Base-by-base conservation (phyloP, 192 early-diverging fungal genomes). In the Rhizophagus clarus region DNA sequence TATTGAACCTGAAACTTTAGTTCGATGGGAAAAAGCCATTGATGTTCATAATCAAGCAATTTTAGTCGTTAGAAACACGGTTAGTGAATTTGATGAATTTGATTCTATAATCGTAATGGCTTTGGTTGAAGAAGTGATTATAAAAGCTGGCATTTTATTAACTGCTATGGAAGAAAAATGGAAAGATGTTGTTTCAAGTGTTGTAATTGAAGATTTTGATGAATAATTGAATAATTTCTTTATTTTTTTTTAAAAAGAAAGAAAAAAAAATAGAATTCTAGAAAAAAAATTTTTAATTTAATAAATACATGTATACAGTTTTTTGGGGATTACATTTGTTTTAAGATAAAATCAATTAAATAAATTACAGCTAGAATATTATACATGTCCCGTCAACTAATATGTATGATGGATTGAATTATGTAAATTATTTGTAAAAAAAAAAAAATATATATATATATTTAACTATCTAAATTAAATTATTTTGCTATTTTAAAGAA, bases 101-200 rank as follows among this genome's bases (percentile, higher is more conserved):
- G 60, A 76, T 31, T 62, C 56, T 60, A n/a, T 76, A 37, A 60
- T 76, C n/a, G 74, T 76, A 24, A 76, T 32, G 24, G 56, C 74
- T 9, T 61, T 63, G 20, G 56, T 76, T 62, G 74, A 76, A 62
- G 60, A 62, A 29, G 74, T 76, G 1, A 15, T 62, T 22, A 61
- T 76, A 34, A 76, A 76, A 51, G 26, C 74, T 62, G 74, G 74
- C 0, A 47, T 76, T 51, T 76, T 76, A 76, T 76, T 76, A 76
- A 76, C 74, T n/a, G 74, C 74, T 12, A 76, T 76, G 9, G 74
- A 76, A 76, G 74, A 76, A 60, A 76, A 37, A 14, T 76, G 74
- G 74, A 61, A 76, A 51, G 61, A 76, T 42, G 74, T 24, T 62
- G 74, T 76, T 28, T 11, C 56, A 15, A 76, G 74, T 63, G 56